These are phyloP conservation scores for Saitozyma podzolica DNA, from an alignment of 768 basidiomycete genomes.

Conservation along the genomic window DNA sequence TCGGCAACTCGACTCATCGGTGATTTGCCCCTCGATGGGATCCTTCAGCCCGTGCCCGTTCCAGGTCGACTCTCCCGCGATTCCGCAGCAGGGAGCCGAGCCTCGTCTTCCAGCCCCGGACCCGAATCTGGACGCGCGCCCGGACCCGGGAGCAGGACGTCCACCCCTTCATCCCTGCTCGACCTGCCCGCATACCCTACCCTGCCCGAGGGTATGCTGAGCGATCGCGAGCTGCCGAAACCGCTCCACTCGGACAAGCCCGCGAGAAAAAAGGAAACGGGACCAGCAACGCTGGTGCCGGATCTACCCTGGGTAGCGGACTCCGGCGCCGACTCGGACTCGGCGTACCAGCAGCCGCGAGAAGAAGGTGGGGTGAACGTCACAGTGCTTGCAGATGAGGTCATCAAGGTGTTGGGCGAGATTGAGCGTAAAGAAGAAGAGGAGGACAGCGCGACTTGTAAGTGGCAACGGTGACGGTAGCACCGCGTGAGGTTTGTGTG, in stretches of 20 bases:
- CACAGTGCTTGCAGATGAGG: not conserved
- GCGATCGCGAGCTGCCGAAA: slow-evolving; percentile 14
- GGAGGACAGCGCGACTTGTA: slow-evolving; percentile 31
- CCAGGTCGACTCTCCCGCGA: too few relatives aligned
- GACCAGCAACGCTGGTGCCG: slow-evolving; percentile 15
- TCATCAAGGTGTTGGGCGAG: slow-evolving; percentile 35
- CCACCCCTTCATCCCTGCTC: not conserved
- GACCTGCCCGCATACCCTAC: slow-evolving; percentile 16
- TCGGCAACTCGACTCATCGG: too few relatives aligned
- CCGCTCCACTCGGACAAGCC: slow-evolving; percentile 24
- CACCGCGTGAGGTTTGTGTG: not conserved
- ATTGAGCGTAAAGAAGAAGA: slow-evolving; percentile 37
- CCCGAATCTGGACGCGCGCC: too few relatives aligned
- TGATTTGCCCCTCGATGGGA: too few relatives aligned
- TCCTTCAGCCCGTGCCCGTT: too few relatives aligned
- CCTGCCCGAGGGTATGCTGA: slow-evolving; percentile 5
- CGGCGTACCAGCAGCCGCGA: not conserved
- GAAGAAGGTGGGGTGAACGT: slow-evolving; percentile 11
- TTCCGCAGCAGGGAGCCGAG: too few relatives aligned
- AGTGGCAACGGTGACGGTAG: slow-evolving; percentile 6
- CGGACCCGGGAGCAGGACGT: too few relatives aligned
- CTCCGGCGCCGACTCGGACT: slow-evolving; percentile 17
- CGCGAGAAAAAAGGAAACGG: not conserved
- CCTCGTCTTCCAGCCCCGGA: too few relatives aligned
- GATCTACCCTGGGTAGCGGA: slow-evolving; percentile 37